These are phyloP conservation scores for Termitomyces sp. DNA, from an alignment of 768 basidiomycete species.

Conservation along the genomic window DNA sequence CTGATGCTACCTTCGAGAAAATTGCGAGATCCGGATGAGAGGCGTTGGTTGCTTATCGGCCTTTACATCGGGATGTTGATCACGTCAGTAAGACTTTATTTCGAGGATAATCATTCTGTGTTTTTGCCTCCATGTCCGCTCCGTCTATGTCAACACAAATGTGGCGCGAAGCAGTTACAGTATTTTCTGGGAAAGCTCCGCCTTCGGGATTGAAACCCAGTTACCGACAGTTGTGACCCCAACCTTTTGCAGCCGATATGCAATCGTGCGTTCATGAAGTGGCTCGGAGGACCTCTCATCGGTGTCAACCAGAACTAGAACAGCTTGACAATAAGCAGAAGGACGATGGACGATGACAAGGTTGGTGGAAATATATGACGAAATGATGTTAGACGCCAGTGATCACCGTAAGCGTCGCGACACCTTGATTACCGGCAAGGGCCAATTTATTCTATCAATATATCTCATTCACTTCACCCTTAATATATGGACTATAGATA, in stretches of 20 bases:
- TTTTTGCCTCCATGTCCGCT: slow-evolving; percentile 1
- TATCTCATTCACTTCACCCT: too few species aligned
- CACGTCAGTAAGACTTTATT: slow-evolving; percentile 8
- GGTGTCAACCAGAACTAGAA: slow-evolving; percentile 22
- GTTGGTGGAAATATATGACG: slow-evolving; percentile 21
- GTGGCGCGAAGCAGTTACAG: slow-evolving; percentile 8
- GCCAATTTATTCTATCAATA: too few species aligned
- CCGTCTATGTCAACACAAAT: slow-evolving; percentile 21
- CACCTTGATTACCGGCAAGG: too few species aligned
- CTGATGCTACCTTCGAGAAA: slow-evolving; percentile 15
- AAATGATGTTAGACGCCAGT: slow-evolving; percentile 4
- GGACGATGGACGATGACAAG: slow-evolving; percentile 14
- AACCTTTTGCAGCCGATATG: slow-evolving; percentile 12
- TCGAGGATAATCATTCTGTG: background rate
- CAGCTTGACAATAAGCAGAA: slow-evolving; percentile 12
- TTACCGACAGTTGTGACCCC: slow-evolving; percentile 16
- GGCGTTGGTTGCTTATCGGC: slow-evolving; percentile 41
- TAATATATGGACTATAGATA: too few species aligned
- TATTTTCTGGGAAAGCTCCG: slow-evolving; percentile 19
- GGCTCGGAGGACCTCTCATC: slow-evolving; percentile 18
- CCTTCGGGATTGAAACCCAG: slow-evolving; percentile 21
- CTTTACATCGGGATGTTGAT: slow-evolving; percentile 39
- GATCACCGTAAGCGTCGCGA: too few species aligned
- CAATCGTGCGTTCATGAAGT: slow-evolving; percentile 16
- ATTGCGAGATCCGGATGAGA: slow-evolving; percentile 21